Base-by-base conservation (phyloP, 2,329 filamentous ascomycete species). In the Sphaerulina musiva region DNA sequence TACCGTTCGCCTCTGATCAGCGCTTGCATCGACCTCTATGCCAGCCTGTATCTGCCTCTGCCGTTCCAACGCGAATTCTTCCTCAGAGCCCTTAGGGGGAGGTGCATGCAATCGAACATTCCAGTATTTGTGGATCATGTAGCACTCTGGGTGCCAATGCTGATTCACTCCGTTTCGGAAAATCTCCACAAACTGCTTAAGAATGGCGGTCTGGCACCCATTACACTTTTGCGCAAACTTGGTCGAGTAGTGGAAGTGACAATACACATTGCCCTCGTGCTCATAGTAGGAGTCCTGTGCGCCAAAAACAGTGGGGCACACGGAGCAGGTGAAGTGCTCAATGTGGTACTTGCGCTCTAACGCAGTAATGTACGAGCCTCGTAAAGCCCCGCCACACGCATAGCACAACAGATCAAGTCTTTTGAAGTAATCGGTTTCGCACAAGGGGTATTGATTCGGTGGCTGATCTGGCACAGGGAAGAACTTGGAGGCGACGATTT, bases 41-140 rank as follows among this genome's bases (percentile, higher is more conserved):
- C 62, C 45, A 32, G 68, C 62, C 40, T 67, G 63, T 5, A 69
- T 61, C 23, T 53, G 40, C 40, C 58, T 53, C 47, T 61, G 36
- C 20, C 56, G 43, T 50, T 66, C 62, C 20, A 58, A 42, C 40
- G 61, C 61, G 14, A 64, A 56, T 26, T 65, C 61, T 17, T 64
- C 64, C 23, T 72, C 70, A 40, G 73, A 68, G 8, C 71, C 71
- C 11, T 72, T 71, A 4, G 73, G 70, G 7, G 65, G 60, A n/a
- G 64, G 53, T 2, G 67, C 65, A 57, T 76, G 73, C 38, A 98
- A 77, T 48, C 93, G 85, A 56, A 98, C 93, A 69, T 97, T 98
- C 93, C 93, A 98, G 73, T 97, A 98, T 68, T 98, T 98, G 75
- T 98, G 93, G 59, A 98, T 98, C 93, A 98, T 98, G 73, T 98